phyloP scores from a whole-genome alignment of 2,329 filamentous ascomycete species.

The Tetracladium maxilliforme region DNA sequence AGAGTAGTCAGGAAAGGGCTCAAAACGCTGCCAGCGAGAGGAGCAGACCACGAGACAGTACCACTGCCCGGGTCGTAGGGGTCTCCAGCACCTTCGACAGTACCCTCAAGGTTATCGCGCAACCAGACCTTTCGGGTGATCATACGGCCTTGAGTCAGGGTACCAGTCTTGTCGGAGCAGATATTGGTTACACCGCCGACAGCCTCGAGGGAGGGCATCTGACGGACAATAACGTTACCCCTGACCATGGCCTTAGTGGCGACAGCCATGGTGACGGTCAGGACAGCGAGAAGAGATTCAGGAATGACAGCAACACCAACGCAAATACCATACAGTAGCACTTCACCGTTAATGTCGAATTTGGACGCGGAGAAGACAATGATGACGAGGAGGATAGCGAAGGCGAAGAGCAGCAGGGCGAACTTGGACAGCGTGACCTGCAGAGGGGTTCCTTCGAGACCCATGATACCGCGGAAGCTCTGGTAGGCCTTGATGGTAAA shows the following conservation, averaged over 20 bases:
- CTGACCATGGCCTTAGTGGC: constrained; percentile 50
- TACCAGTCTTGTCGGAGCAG: constrained; percentile 59
- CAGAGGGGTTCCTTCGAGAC: constrained; percentile 63
- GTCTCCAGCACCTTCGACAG: constrained; percentile 37
- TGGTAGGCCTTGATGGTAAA: constrained; percentile 30
- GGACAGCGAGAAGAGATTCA: constrained; percentile 53
- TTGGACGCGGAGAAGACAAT: constrained; percentile 46
- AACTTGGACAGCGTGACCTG: constrained; percentile 79
- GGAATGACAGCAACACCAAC: constrained; percentile 50
- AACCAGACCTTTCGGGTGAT: constrained; percentile 49
- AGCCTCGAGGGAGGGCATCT: constrained; percentile 49
- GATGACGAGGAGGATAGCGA: constrained; percentile 46
- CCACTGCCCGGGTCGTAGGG: constrained; percentile 48
- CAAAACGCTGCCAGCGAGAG: too few relatives aligned
- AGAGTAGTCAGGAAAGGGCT: constrained; percentile 36
- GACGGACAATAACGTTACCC: constrained; percentile 50
- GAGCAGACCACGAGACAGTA: too few relatives aligned
- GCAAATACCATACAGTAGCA: constrained; percentile 45
- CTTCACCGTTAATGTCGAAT: constrained; percentile 37
- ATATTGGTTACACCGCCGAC: constrained; percentile 57
- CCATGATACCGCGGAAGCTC: constrained; percentile 36
- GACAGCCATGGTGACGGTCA: constrained; percentile 58
- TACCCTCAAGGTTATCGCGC: constrained; percentile 33
- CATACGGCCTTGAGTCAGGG: constrained; percentile 52
- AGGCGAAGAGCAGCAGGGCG: constrained; percentile 63